Conservation (phyloP, 2,329 filamentous ascomycete genomes). For the Colletotrichum abscissum region DNA sequence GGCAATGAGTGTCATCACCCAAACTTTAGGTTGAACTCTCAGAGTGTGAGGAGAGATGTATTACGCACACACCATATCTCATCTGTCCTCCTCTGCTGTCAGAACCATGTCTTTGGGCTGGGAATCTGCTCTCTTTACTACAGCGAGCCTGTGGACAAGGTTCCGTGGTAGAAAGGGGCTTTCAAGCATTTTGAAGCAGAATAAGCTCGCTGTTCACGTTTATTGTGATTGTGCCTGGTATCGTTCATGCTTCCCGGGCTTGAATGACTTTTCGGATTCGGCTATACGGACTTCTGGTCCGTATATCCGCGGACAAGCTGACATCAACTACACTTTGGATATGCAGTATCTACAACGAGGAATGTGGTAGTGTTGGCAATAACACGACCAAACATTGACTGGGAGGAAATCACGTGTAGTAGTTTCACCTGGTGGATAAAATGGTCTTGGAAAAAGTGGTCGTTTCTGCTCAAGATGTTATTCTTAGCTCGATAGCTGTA, state of each 20-base stretch:
- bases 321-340: accelerated
- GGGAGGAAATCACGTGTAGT: no score
- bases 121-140: no score
- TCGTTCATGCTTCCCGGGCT: background rate
- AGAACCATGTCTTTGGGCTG: background rate
- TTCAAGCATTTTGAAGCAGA: background rate
- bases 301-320: background rate
- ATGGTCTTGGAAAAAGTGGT: no score
- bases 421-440: no score
- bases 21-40: background rate
- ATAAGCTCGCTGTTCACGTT: background rate
- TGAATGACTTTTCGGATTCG: background rate
- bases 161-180: background rate
- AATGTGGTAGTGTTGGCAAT: no score
- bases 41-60: background rate
- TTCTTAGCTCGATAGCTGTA: no score
- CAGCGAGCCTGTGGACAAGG: no score
- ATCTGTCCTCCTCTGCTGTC: background rate
- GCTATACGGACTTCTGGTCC: background rate
- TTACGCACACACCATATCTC: background rate
- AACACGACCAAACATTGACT: no score
- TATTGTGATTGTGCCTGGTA: background rate
- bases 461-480: no score
- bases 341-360: background rate
- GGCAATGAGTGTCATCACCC: background rate